A percentile compares a stretch with the other conserved stretches of the same genome.
Evolutionary conservation across 352 stramenopile species (phyloP).

Genomic region (Phytophthora melonis): DNA sequence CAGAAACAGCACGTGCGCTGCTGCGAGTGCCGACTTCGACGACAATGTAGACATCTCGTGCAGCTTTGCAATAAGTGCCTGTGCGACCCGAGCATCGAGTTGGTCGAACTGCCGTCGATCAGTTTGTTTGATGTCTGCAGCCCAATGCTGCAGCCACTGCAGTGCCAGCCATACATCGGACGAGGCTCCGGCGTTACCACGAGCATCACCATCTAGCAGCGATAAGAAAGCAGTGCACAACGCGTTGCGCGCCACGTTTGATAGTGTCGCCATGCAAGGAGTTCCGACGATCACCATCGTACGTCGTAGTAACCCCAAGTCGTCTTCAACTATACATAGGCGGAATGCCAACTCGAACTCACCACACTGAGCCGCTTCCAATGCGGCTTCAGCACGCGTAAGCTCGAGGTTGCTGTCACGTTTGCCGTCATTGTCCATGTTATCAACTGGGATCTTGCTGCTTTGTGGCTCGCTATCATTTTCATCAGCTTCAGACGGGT

Average conservation of each 20-base stretch:
- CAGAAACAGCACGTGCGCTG: slow-evolving; percentile 50
- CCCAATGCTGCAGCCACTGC: slow-evolving; percentile 55
- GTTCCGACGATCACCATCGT: slow-evolving; percentile 42
- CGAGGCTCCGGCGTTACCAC: slow-evolving; percentile 8
- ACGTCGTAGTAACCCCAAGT: slow-evolving; percentile 49
- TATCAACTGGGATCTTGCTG: slow-evolving; percentile 16
- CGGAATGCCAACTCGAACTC: slow-evolving; percentile 64
- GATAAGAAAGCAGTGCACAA: slow-evolving; percentile 65
- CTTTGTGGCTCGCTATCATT: not conserved
- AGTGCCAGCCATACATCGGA: slow-evolving; percentile 55
- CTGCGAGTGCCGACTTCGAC: slow-evolving; percentile 42
- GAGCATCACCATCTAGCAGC: slow-evolving; percentile 47
- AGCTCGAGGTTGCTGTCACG: slow-evolving; percentile 16
- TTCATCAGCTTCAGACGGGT: not conserved
- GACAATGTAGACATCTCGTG: slow-evolving; percentile 32
- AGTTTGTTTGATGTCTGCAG: not conserved
- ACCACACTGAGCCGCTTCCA: slow-evolving; percentile 49
- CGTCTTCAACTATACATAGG: slow-evolving; percentile 65
- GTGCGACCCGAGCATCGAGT: slow-evolving; percentile 54
- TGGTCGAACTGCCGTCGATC: slow-evolving; percentile 27
- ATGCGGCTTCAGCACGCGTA: slow-evolving; percentile 49
- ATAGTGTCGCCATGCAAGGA: slow-evolving; percentile 50
- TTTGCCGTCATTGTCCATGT: slow-evolving; percentile 1
- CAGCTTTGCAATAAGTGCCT: slow-evolving; percentile 45
- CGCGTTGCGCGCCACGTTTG: slow-evolving; percentile 44